Base-by-base conservation (phyloP, 805 yeast genomes). In the Myxozyma melibiosi region DNA sequence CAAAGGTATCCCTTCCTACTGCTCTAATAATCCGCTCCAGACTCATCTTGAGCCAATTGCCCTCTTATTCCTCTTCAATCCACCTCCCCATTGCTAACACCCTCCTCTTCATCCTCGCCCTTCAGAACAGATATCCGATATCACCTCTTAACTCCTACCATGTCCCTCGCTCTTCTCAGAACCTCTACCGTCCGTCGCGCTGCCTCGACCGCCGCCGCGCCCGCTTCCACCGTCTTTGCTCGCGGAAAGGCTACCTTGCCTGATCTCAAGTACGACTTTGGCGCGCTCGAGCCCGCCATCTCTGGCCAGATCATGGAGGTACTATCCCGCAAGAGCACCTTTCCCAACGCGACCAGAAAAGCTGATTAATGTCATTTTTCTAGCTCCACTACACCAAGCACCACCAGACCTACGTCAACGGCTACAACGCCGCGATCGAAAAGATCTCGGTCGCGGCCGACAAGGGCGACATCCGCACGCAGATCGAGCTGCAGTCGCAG, bases 391-490 rank as follows among this genome's bases (percentile, higher is more conserved):
- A 90, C 81, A 80, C 84, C 65, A 90, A 90, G 79, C 97, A 90
- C 75, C 96, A 90, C 73, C 94, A 88, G 75, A 88, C 96, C 33
- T 90, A 90, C 69, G 96, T 89, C 65, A 86, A 80, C 70, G 91
- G 94, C 46, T 88, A 82, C 77, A 90, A 90, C 76, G 74, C 84
- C 25, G 90, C 94, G 24, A 72, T 81, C 65, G 95, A 87, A 73
- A 85, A 88, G 74, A 78, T 83, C 51, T 80, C 80, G 11, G 87
- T 82, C 66, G 90, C 96, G 46, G 69, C 80, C 58, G 73, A 75
- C 38, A 76, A 77, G 53, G 81, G 84, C 61, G 87, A 85, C 61
- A 76, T 80, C 68, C 81, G 81, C 69, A 73, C 85, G 48, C 78
- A 85, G 67, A 70, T 75, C 55, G 74, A 76, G 58, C 77, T 88